Evolutionary conservation across 176 grass and related monocot genomes (phyloP).

Genomic region (Olyra latifolia): DNA sequence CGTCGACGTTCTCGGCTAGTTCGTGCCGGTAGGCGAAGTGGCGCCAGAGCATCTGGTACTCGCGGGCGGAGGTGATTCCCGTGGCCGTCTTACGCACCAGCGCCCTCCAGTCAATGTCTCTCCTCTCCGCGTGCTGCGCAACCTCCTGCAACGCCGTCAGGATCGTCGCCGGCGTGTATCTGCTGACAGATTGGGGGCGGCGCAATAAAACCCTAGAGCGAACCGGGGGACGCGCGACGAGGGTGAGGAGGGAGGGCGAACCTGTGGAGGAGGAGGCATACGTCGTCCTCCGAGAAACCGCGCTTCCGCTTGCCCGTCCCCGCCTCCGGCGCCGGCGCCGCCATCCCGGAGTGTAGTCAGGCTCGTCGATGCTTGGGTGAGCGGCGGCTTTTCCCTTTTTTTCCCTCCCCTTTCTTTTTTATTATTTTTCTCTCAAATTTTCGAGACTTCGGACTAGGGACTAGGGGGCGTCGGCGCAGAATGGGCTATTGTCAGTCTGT

Average conservation of each 20-base stretch:
- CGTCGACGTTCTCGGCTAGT: constrained; percentile 46
- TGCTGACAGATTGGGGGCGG: constrained; percentile 11
- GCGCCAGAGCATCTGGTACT: constrained; percentile 97
- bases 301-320: constrained; percentile 50
- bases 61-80: constrained; percentile 76
- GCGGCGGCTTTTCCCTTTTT: not conserved
- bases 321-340: not conserved
- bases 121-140: constrained; percentile 35
- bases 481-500: too few species aligned
- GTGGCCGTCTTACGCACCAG: constrained; percentile 59
- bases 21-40: constrained; percentile 70
- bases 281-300: constrained; percentile 68
- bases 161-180: constrained; percentile 75
- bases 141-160: constrained; percentile 80
- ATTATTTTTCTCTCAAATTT: not conserved
- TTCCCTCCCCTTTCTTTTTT: not conserved
- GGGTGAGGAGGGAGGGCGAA: not conserved
- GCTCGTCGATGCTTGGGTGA: not conserved
- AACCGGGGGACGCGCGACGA: not conserved
- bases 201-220: constrained; percentile 53
- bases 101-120: constrained; percentile 65
- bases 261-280: constrained; percentile 79
- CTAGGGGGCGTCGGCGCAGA: too few species aligned
- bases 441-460: not conserved
- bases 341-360: not conserved